Base-by-base conservation (phyloP, 495 filamentous ascomycete species). In the Penicillium bialowiezense region DNA sequence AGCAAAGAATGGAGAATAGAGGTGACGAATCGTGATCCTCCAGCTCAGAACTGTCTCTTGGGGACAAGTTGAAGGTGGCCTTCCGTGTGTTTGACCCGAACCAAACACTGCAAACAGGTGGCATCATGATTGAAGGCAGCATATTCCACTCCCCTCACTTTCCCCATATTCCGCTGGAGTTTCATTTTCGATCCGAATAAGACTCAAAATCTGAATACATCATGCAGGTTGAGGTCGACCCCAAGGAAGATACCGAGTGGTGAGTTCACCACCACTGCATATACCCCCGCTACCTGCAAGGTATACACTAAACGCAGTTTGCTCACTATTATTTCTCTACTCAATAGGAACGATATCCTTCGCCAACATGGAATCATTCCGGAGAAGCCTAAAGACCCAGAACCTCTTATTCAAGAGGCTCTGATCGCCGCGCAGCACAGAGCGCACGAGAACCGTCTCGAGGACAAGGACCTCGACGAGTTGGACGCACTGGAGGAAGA, bases 221-320 rank as follows among this genome's bases (percentile, higher is more conserved):
- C 10, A 95, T 93, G 89, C 84, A 74, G 52, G 95, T 97, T 41
- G 90, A 93, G 42, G 87, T 98, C 62, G 84, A 97, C 64, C 91
- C 91, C 26, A 95, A 97, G 65, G 93, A 90, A 52, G 93, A 98
- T 66, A 98, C 93, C 31, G 93, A 98, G 86, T 98, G 93, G 93
- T 95, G 74, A 45, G 63, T 49, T 15, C 13, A 31, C 12, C 13
- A 31, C n/a, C 23, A 28, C 18, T 53, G 28, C 56, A 18, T 23
- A 40, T 39, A 32, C 42, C 47, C 48, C 51, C 48, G 38, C 50
- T 18, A 32, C n/a, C 35, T 18, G 44, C 19, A 38, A 54, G 40
- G 42, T 54, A 55, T 51, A 34, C 31, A 32, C 48, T 37, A 17
- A 20, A 38, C 18, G 38, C 23, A 32, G 7, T 44, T 17, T 39